A percentile compares a stretch with the other conserved stretches of the same genome.
These are phyloP conservation scores for Vanilla planifolia DNA, from an alignment of 106 monocot genomes.

Conservation along the genomic window DNA sequence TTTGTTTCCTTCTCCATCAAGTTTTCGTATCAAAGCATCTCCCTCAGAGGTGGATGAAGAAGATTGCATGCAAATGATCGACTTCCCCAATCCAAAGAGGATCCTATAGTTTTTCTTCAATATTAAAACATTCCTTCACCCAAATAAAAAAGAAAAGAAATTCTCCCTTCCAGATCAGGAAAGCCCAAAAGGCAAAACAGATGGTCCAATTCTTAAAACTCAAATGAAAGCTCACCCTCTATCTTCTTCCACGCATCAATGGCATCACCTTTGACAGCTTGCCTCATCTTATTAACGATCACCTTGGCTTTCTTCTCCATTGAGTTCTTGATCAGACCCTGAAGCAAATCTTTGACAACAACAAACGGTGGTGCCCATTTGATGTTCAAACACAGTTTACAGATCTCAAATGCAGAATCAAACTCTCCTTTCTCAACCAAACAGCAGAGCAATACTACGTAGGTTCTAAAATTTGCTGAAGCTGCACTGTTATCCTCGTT, in stretches of 20 bases:
- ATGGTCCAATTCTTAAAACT: background rate
- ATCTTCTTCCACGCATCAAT: conserved; percentile 59
- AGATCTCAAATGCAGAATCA: conserved; percentile 35
- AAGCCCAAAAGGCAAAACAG: too few relatives aligned
- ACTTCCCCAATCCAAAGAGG: too few relatives aligned
- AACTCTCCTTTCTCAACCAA: conserved; percentile 59
- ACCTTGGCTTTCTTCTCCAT: conserved; percentile 35
- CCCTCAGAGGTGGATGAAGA: too few relatives aligned
- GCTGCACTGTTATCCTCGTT: conserved; percentile 7
- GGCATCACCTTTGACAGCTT: conserved; percentile 37
- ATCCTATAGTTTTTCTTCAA: too few relatives aligned
- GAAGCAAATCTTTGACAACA: conserved; percentile 41
- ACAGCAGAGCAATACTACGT: conserved; percentile 26
- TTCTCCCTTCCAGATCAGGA: too few relatives aligned
- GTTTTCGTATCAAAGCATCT: too few relatives aligned
- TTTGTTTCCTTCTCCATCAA: too few relatives aligned
- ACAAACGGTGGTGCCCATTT: conserved; percentile 64
- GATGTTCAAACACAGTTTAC: conserved; percentile 38
- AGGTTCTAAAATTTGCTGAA: conserved; percentile 38
- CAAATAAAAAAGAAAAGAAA: background rate
- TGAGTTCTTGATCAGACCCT: conserved; percentile 39
- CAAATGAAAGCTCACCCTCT: conserved; percentile 32
- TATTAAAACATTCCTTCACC: too few relatives aligned
- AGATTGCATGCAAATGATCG: too few relatives aligned
- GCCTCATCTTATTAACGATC: conserved; percentile 32